These are phyloP conservation scores for Linum tenue DNA, from an alignment of 345 rosid genomes.

Conservation along the genomic window DNA sequence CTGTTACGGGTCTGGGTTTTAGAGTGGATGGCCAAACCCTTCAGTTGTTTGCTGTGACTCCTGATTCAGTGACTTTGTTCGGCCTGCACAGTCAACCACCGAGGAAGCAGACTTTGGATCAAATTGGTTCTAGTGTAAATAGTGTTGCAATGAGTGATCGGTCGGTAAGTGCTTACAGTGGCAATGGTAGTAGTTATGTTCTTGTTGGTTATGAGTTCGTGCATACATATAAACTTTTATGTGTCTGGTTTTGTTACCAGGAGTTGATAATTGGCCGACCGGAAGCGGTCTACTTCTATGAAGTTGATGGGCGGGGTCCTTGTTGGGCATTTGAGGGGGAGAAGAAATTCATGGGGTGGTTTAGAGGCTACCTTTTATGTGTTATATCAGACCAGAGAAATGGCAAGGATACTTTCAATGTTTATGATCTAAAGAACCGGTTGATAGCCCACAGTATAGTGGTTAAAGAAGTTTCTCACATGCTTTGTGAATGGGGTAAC, in stretches of 20 bases:
- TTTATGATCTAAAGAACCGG: conserved; percentile 85
- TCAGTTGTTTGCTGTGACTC: conserved; percentile 76
- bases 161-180: conserved; percentile 35
- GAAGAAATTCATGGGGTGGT: conserved; percentile 89
- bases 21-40: conserved; percentile 86
- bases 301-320: conserved; percentile 98
- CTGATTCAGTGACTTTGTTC: conserved; percentile 61
- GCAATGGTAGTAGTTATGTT: neutral
- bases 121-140: conserved; percentile 61
- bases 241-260: conserved; percentile 30
- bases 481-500: conserved; percentile 98
- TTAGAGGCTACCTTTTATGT: conserved; percentile 85
- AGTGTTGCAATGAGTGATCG: conserved; percentile 91
- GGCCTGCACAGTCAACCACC: conserved; percentile 74
- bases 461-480: conserved; percentile 77
- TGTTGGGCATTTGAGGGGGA: conserved; percentile 99
- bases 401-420: conserved; percentile 59
- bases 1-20: conserved; percentile 75
- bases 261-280: conserved; percentile 87
- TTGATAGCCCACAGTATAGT: conserved; percentile 80
- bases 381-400: conserved; percentile 84
- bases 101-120: conserved; percentile 63
- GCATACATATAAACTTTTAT: conserved; percentile 3
- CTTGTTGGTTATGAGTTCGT: conserved; percentile 3
- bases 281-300: conserved; percentile 93